Evolutionary conservation across 768 basidiomycete genomes (phyloP), one percentile per base, ranked within the genome.

Genomic region (Leucocoprinus leucothites): DNA sequence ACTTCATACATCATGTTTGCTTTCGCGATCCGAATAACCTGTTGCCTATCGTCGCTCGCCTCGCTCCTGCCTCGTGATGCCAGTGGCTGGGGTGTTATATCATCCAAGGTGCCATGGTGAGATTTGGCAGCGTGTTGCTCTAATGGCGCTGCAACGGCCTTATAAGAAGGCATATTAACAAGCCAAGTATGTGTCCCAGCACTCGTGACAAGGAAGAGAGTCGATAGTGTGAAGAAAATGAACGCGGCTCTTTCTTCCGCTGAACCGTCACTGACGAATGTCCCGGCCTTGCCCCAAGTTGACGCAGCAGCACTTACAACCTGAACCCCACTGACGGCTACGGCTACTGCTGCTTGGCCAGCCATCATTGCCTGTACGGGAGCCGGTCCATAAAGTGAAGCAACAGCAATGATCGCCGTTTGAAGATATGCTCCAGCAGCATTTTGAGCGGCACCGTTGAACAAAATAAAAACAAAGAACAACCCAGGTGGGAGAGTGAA

Each of bases 291-390:
- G 11, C 74, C 72, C 73, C 74, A 76, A 14, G 89, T 71, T 8
- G 86, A 86, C 1, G 80, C 71, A 0, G 75, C 67, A 8, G 87
- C 79, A 56, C 89, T 84, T 31, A 84, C 58, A 7, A 93, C 78
- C 63, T 94, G 91, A 0, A 92, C 85, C 1, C 76, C 72, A 50
- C 91, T 91, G 58, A 94, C 85, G 1, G 82, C 84, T 11, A 95
- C 89, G 0, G 86, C 94, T 1, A 94, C 82, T 0, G 88, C 90
- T 0, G 89, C 93, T 69, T 94, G 91, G 9, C 91, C 93, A 2
- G 91, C 83, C 77, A 94, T 81, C 65, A 89, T 74, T 22, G 82
- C 75, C 66, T 94, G 88, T 49, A 94, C 79, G 11, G 84, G 84
- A 6, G 76, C 67, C 1, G 84, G 79, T 0, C 93, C 94, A 60